These are phyloP conservation scores for Arthrobotrys entomopaga DNA, from an alignment of 2,329 filamentous ascomycete species.

Conservation along the genomic window DNA sequence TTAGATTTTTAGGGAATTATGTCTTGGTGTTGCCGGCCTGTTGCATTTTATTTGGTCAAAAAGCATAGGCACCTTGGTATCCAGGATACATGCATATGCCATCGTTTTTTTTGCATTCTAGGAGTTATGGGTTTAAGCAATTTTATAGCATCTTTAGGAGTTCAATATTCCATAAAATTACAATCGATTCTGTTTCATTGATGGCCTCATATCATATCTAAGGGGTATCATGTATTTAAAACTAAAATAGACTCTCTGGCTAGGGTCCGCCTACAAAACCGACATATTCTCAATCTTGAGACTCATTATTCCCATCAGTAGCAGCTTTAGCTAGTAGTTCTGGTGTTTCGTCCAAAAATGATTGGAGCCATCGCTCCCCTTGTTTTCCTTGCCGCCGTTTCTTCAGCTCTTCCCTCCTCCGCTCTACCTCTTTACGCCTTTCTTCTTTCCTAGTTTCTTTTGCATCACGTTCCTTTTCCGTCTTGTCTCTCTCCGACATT, in stretches of 20 bases:
- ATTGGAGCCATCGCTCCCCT: slow-evolving; percentile 77
- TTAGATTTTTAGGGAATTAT: slow-evolving; percentile 22
- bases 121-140: too few species aligned
- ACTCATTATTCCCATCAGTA: slow-evolving; percentile 12
- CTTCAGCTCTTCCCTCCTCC: slow-evolving; percentile 62
- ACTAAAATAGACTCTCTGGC: too few species aligned
- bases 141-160: too few species aligned
- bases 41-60: not conserved
- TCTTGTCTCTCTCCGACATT: slow-evolving; percentile 73
- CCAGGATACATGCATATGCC: too few species aligned
- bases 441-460: slow-evolving; percentile 70
- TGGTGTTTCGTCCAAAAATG: slow-evolving; percentile 63
- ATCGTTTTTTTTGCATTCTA: not conserved
- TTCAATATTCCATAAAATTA: too few species aligned
- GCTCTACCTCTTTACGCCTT: slow-evolving; percentile 64
- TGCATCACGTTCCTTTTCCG: slow-evolving; percentile 71
- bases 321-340: slow-evolving; percentile 24
- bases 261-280: too few species aligned
- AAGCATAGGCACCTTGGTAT: too few species aligned
- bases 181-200: too few species aligned
- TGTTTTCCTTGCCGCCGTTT: slow-evolving; percentile 72
- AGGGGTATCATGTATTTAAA: not conserved
- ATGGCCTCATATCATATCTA: not conserved
- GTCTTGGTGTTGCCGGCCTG: not conserved
- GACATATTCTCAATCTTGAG: slow-evolving; percentile 1